phyloP scores from a whole-genome alignment of 2,329 filamentous ascomycete genomes.

The Colletotrichum sp. region DNA sequence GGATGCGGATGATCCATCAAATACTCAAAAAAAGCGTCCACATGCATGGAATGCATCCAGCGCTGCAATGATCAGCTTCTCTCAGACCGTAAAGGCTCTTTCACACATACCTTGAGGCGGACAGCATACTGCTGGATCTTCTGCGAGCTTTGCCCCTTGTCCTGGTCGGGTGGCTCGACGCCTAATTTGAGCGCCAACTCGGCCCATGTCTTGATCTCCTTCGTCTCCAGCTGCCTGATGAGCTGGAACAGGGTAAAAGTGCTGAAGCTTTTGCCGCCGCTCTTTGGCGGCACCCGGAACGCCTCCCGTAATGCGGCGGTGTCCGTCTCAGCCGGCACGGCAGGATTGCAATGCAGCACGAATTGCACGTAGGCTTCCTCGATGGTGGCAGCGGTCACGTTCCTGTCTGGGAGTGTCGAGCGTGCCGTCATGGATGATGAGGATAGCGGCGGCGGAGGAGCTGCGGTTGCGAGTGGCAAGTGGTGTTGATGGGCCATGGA shows the following conservation, averaged over 20 bases:
- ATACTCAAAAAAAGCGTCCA: slow-evolving; percentile 94
- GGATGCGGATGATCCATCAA: slow-evolving; percentile 77
- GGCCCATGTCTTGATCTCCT: slow-evolving; percentile 92
- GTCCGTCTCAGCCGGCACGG: slow-evolving; percentile 72
- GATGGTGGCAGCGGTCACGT: slow-evolving; percentile 73
- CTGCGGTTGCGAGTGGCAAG: not conserved
- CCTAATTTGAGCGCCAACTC: slow-evolving; percentile 87
- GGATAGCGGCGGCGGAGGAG: not conserved
- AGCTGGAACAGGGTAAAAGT: slow-evolving; percentile 79
- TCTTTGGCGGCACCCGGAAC: slow-evolving; percentile 82
- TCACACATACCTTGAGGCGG: slow-evolving; percentile 73
- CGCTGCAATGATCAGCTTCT: slow-evolving; percentile 55
- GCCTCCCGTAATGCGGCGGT: slow-evolving; percentile 73
- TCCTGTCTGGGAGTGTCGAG: slow-evolving; percentile 64
- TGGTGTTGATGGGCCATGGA: not conserved
- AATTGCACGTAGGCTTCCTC: slow-evolving; percentile 85
- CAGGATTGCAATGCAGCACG: slow-evolving; percentile 90
- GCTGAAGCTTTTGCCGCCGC: slow-evolving; percentile 85
- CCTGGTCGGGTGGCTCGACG: slow-evolving; percentile 80
- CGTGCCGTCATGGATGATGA: not conserved
- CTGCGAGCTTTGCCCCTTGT: slow-evolving; percentile 87
- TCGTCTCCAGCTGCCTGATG: slow-evolving; percentile 77
- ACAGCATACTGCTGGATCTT: slow-evolving; percentile 97
- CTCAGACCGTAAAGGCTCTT: not conserved
- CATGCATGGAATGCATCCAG: slow-evolving; percentile 97